Evolutionary conservation across 371 early-diverging fungal species (phyloP).

Genomic region (Mucor ambiguus): DNA sequence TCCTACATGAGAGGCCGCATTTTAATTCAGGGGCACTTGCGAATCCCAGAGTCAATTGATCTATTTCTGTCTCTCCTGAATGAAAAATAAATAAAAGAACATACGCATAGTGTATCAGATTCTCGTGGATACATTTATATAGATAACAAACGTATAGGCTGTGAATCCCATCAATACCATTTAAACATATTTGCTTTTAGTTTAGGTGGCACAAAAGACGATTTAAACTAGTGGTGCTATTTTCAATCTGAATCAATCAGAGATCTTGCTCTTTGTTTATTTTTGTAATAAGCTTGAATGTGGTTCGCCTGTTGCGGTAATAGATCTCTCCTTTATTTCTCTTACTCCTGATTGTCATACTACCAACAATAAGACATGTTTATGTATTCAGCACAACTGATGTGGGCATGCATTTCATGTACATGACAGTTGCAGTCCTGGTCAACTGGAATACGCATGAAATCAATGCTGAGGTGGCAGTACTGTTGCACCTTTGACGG

Average conservation of each 20-base stretch:
- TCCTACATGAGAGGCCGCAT: neutral
- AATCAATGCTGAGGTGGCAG: neutral
- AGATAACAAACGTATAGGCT: neutral
- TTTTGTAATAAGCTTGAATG: neutral
- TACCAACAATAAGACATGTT: neutral
- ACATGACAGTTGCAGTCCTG: neutral
- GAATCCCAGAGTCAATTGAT: neutral
- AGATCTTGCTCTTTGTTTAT: neutral
- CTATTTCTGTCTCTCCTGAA: neutral
- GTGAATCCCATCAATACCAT: neutral
- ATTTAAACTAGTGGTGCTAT: neutral
- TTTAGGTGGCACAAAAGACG: neutral
- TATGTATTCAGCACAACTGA: neutral
- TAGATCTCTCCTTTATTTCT: neutral
- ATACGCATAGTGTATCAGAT: neutral
- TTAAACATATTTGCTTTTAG: neutral
- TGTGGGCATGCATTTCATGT: neutral
- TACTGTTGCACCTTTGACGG: neutral
- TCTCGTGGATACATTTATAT: neutral
- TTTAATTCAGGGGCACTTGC: constrained; percentile 2
- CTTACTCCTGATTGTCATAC: neutral
- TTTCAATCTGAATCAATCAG: neutral
- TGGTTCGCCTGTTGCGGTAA: neutral
- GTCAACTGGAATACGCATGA: neutral
- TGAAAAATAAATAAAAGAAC: no score